Base-by-base conservation (phyloP, 2,329 filamentous ascomycete species). In the Ascochyta rabiei region DNA sequence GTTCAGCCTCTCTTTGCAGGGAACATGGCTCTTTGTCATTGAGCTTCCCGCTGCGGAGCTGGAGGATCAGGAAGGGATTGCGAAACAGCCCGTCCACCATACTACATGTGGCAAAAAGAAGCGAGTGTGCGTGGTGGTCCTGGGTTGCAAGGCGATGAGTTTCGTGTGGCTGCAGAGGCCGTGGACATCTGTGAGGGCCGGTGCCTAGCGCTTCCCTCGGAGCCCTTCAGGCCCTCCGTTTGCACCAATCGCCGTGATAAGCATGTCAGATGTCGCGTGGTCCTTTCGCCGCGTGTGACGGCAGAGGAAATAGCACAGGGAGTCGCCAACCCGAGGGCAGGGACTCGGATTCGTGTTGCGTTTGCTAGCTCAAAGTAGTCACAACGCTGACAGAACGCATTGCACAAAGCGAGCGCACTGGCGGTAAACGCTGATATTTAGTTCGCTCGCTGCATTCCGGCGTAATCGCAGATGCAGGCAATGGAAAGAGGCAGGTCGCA, bases 321-420 rank as follows among this genome's bases (percentile, higher is more conserved):
- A 37, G 19, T 42, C 19, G 37, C 46, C 18, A 50, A 46, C 52
- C 52, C 52, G 37, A 55, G 42, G 35, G 52, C 52, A 47, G 50
- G 52, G 52, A 55, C 46, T 55, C 46, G 46, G 52, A 50, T 47
- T 55, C 46, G 46, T 34, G 37, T 55, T 47, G 37, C 46, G 47
- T 31, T 21, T 42, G 24, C 52, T 55, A 47, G 47, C 52, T 38
- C 21, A 24, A 55, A 55, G 16, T 19, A 45, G 40, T 21, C 18
- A 37, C 42, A 18, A 26, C 26, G 37, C 37, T 42, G 46, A 50
- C 46, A 35, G 30, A 50, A 26, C 31, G 28, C 42, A 38, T 42
- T 26, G 41, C 34, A 50, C 41, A 41, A 47, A 46, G 42, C 37
- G 42, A 33, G 52, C 47, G 37, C 47, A 47, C 26, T 35, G 45